Base-by-base conservation (phyloP, 306 rosid genomes). In the Crotalaria pallida region DNA sequence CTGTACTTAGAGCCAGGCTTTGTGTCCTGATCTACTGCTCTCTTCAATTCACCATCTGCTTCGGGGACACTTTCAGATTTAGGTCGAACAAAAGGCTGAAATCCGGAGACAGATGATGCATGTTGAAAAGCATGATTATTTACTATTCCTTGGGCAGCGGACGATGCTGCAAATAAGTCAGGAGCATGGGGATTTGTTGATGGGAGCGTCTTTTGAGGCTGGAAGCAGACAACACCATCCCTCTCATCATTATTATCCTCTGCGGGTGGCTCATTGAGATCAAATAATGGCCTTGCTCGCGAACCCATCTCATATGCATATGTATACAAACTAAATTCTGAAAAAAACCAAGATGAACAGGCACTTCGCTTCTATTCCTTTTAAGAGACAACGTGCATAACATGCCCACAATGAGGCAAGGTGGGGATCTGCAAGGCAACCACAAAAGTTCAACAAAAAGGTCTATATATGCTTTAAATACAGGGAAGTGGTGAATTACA, bases 231-330 rank as follows among this genome's bases (percentile, higher is more conserved):
- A 64, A 55, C 22, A 40, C 79, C 77, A 19, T 84, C 87, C 44
- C 69, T 83, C 77, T 87, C 98, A 48, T 80, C 96, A 72, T 74
- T 83, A 83, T 94, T 83, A 83, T 94, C 97, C 82, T 88, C 97
- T 1, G 81, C 70, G 67, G 99, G 96, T 75, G 93, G 95, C 84
- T 91, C 97, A 56, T 94, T 94, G 86, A 94, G 99, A 85, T 94
- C 99, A 91, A 94, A 91, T 73, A 94, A 64, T 56, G 56, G 83
- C 83, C 83, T 86, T 91, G 90, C 97, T 84, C 96, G 87, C 72
- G 92, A 90, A 86, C 94, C 99, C 99, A 94, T 94, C 84, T 88
- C 88, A 88, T 81, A 86, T 84, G 88, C 83, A 88, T 87, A 85
- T 77, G 88, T 83, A 85, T 88, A 84, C 82, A 88, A 86, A 60